Percentiles rank a stretch among this genome's conserved stretches.
Conservation (phyloP, 2,329 filamentous ascomycete genomes). For the Fusarium anthophilum region DNA sequence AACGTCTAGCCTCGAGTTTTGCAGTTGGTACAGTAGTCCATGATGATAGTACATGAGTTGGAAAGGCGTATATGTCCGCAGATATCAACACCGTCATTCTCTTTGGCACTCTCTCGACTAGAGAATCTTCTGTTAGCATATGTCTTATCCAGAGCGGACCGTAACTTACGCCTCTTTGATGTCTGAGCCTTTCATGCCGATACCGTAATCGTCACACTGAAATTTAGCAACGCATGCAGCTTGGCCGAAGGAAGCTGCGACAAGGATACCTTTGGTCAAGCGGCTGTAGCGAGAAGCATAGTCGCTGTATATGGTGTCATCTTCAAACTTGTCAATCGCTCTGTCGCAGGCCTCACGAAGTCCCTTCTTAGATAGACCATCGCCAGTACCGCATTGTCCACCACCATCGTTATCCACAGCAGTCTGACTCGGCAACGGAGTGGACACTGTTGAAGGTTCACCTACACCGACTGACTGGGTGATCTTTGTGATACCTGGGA, state of each 20-base stretch:
- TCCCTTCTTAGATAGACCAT: constrained; percentile 1
- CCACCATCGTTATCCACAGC: constrained; percentile 4
- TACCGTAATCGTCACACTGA: constrained; percentile 16
- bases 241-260: background rate
- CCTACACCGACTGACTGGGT: background rate
- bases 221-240: constrained; percentile 17
- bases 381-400: constrained; percentile 7
- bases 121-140: background rate
- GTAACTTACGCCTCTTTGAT: background rate
- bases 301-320: background rate
- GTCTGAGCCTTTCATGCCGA: constrained; percentile 1
- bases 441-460: background rate
- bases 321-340: background rate
- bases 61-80: constrained; percentile 14
- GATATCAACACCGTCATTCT: background rate
- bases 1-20: background rate
- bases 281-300: constrained; percentile 7
- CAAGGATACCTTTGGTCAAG: constrained; percentile 1
- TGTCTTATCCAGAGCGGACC: rapidly evolving
- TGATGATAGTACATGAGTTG: constrained; percentile 6
- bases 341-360: constrained; percentile 4
- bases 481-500: background rate
- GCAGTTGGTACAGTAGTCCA: constrained; percentile 18
- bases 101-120: background rate
- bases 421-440: constrained; percentile 2